These are phyloP conservation scores for Xylariaceae sp. DNA, from an alignment of 2,329 filamentous ascomycete species.

Conservation along the genomic window DNA sequence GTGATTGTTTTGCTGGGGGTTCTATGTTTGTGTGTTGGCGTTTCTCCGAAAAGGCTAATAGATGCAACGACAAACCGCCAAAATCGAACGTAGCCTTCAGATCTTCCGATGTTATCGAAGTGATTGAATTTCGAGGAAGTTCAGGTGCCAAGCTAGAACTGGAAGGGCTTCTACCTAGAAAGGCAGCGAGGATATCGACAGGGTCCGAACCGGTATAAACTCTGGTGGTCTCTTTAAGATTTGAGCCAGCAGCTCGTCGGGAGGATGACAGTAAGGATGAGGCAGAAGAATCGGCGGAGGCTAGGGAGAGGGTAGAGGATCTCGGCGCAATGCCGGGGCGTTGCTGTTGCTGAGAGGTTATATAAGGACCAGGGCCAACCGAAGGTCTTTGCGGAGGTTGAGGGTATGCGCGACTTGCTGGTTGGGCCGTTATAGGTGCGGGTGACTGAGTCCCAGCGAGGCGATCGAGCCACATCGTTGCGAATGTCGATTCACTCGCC, in stretches of 20 bases:
- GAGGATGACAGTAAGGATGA: conserved; percentile 66
- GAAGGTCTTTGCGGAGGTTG: conserved; percentile 65
- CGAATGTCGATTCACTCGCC: conserved; percentile 11
- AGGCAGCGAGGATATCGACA: conserved; percentile 59
- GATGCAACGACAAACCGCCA: conserved; percentile 68
- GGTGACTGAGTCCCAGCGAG: conserved; percentile 64
- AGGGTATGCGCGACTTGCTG: conserved; percentile 65
- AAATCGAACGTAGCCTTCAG: conserved; percentile 72
- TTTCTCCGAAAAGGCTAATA: conserved; percentile 52
- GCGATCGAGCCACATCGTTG: conserved; percentile 83
- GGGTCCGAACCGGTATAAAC: conserved; percentile 61
- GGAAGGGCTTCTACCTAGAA: conserved; percentile 35
- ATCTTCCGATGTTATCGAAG: conserved; percentile 44
- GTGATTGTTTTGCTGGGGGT: conserved; percentile 54
- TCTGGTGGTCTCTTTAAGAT: conserved; percentile 56
- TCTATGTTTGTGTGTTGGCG: conserved; percentile 23
- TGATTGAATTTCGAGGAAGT: conserved; percentile 8
- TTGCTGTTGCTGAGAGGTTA: conserved; percentile 55
- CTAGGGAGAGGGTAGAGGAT: conserved; percentile 69
- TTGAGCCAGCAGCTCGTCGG: conserved; percentile 63
- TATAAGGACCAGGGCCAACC: conserved; percentile 63
- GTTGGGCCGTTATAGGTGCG: conserved; percentile 49
- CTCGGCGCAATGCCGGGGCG: conserved; percentile 65
- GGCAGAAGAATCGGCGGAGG: conserved; percentile 69
- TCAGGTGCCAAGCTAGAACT: conserved; percentile 7